Evolutionary conservation across 129 eudicot genomes (phyloP).

Genomic region (Chrysanthemum lavandulifolium): DNA sequence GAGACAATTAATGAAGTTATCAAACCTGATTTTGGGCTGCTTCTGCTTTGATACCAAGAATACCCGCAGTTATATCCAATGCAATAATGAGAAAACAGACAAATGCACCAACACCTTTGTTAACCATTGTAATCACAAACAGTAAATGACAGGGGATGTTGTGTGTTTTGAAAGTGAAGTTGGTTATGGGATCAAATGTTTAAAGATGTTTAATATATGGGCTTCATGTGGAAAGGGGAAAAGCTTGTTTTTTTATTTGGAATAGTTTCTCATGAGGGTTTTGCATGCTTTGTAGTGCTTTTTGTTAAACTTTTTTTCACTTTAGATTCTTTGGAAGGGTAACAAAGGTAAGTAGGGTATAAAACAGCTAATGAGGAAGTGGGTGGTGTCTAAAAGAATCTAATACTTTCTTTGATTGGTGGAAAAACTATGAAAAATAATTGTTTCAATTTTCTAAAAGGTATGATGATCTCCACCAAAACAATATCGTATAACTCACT

Average conservation of each 20-base stretch:
- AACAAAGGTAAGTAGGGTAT: slow-evolving; percentile 66
- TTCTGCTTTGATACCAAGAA: slow-evolving; percentile 82
- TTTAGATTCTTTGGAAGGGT: slow-evolving; percentile 47
- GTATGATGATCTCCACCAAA: no score
- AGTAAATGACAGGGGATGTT: background rate
- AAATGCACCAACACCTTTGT: slow-evolving; percentile 47
- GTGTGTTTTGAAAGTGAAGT: slow-evolving; percentile 11
- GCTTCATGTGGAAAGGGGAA: slow-evolving; percentile 26
- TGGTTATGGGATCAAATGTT: slow-evolving; percentile 17
- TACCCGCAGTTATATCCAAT: slow-evolving; percentile 66
- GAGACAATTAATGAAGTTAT: background rate
- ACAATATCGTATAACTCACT: no score
- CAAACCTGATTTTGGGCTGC: slow-evolving; percentile 86
- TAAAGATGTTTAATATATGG: slow-evolving; percentile 17
- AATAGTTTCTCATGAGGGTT: slow-evolving; percentile 29
- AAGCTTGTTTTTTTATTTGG: slow-evolving; percentile 25
- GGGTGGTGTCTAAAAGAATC: slow-evolving; percentile 35
- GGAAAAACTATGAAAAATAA: background rate
- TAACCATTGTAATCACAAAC: slow-evolving; percentile 42
- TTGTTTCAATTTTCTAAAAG: no score
- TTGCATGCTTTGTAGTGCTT: slow-evolving; percentile 41
- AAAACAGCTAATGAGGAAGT: slow-evolving; percentile 57
- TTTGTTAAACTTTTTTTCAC: slow-evolving; percentile 28
- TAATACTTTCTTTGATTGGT: slow-evolving; percentile 27
- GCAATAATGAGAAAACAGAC: slow-evolving; percentile 60